Evolutionary conservation across 805 yeast species (phyloP).

Genomic region (Metschnikowia lachancei): DNA sequence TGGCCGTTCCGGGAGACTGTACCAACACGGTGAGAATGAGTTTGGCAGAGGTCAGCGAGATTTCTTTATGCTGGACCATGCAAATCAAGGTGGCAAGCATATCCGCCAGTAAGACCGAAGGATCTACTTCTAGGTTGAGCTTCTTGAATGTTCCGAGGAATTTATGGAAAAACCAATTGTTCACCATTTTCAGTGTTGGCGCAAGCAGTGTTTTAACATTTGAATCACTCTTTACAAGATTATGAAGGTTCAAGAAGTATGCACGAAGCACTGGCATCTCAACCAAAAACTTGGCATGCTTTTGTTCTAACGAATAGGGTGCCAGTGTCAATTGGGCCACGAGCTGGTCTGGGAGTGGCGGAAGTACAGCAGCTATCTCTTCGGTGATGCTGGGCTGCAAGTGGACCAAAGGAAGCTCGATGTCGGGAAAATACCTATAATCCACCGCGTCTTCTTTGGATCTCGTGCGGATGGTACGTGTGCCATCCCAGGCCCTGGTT

Average conservation of each 20-base stretch:
- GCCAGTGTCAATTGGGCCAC: slow-evolving; percentile 41
- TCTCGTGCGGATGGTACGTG: slow-evolving; percentile 61
- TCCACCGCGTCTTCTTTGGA: slow-evolving; percentile 80
- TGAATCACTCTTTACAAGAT: slow-evolving; percentile 16
- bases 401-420: slow-evolving; percentile 67
- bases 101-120: slow-evolving; percentile 30
- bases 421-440: slow-evolving; percentile 92
- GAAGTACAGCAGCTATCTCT: slow-evolving; percentile 44
- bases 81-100: slow-evolving; percentile 55
- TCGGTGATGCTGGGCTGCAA: slow-evolving; percentile 44
- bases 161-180: slow-evolving; percentile 84
- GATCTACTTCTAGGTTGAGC: slow-evolving; percentile 37
- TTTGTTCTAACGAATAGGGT: slow-evolving; percentile 59
- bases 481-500: slow-evolving; percentile 93
- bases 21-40: slow-evolving; percentile 61
- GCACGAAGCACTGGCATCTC: slow-evolving; percentile 46
- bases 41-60: slow-evolving; percentile 71
- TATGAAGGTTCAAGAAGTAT: slow-evolving; percentile 51
- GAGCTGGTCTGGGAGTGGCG: slow-evolving; percentile 61
- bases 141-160: slow-evolving; percentile 66
- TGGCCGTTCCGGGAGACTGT: slow-evolving; percentile 41
- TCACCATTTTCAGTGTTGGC: slow-evolving; percentile 39
- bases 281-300: slow-evolving; percentile 73
- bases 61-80: slow-evolving; percentile 42
- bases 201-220: too few species aligned